phyloP scores from a whole-genome alignment of 176 grass and related monocot genomes.

The Zea luxurians region DNA sequence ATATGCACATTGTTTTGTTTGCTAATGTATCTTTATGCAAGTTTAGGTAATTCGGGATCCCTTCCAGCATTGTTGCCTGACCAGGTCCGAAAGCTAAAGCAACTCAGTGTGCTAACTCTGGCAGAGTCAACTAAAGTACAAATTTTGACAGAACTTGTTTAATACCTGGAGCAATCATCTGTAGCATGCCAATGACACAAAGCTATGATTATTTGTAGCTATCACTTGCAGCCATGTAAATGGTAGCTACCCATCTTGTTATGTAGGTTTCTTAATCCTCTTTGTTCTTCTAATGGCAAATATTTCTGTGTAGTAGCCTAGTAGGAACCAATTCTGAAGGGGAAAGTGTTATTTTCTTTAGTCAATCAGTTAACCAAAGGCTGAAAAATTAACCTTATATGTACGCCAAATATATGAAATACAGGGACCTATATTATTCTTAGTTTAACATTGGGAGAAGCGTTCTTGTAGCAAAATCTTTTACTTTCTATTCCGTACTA shows the following conservation, averaged over 20 bases:
- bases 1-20: slow-evolving; percentile 1
- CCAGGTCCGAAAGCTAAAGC: slow-evolving; percentile 91
- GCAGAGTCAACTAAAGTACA: slow-evolving; percentile 88
- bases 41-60: slow-evolving; percentile 68
- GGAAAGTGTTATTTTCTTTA: background rate
- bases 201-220: background rate
- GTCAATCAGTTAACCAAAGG: background rate
- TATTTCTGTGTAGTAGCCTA: slow-evolving; percentile 7
- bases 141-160: slow-evolving; percentile 1
- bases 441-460: slow-evolving; percentile 2
- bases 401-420: background rate
- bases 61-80: slow-evolving; percentile 80
- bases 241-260: slow-evolving; percentile 11
- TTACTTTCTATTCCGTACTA: background rate
- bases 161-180: background rate
- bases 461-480: background rate
- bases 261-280: background rate
- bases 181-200: background rate
- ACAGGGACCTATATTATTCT: background rate
- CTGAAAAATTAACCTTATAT: background rate
- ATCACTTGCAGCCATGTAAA: slow-evolving; percentile 25
- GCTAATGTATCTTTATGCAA: background rate
- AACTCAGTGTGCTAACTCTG: slow-evolving; percentile 88
- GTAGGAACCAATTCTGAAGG: slow-evolving; percentile 1
- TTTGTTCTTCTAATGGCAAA: slow-evolving; percentile 4